Base-by-base conservation (phyloP, 495 filamentous ascomycete genomes). In the Jackrogersella minutella region DNA sequence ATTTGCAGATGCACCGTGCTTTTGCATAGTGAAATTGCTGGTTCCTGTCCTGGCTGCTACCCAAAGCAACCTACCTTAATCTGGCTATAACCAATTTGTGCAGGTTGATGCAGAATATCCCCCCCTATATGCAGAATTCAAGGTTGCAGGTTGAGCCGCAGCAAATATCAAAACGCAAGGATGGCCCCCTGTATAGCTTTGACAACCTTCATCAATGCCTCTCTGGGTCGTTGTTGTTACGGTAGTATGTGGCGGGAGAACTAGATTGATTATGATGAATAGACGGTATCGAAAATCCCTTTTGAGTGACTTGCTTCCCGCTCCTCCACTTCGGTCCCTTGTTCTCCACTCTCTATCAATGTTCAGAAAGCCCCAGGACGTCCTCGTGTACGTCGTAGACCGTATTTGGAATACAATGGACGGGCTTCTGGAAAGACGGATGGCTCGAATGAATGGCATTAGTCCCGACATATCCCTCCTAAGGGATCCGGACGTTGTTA, bases 281-380 rank as follows among this genome's bases (percentile, higher is more conserved):
- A 34, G 41, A 52, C 59, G 53, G 66, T 40, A 64, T 62, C 55
- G 47, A 33, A 41, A 49, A 46, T 66, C 69, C 58, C 33, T 72
- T 69, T 67, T 66, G 65, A 68, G 65, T 69, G 62, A 66, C 64
- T 52, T 73, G 71, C 71, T 72, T 72, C 72, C 69, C 65, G 69
- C 39, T 58, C 72, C 65, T 72, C 72, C 72, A 72, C 72, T 68
- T 64, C 47, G 52, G 44, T 50, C 54, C 66, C 58, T 68, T 72
- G 64, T 49, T 71, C 70, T 65, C 72, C 72, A 70, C 69, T 65
- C 62, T 47, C 64, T 56, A 62, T 62, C 33, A 46, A 70, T 62
- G 57, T 50, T 17, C 41, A 36, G 60, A 17, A 46, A 33, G 43
- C 16, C 47, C 55, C 21, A 46, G 47, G 46, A 43, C n/a, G 31